Evolutionary conservation across 768 basidiomycete genomes (phyloP).

Genomic region (Pholiota conissans): DNA sequence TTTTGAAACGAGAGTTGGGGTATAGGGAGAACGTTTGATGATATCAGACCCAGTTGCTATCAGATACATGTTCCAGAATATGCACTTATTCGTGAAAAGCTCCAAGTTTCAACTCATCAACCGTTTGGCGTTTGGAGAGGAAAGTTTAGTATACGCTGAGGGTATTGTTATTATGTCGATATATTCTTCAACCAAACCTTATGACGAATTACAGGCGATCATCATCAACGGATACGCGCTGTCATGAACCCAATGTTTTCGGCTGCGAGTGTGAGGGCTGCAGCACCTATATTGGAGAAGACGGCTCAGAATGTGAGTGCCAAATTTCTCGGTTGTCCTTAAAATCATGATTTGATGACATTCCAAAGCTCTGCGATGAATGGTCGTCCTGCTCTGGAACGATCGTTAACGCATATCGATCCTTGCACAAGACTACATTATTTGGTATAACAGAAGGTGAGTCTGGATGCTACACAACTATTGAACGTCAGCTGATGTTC

Average conservation of each 20-base stretch:
- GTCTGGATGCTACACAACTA: too few relatives aligned
- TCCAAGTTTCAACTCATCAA: conserved; percentile 1
- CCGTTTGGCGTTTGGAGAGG: neutral
- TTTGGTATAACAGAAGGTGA: conserved; percentile 2
- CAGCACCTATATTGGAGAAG: conserved; percentile 38
- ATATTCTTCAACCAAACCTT: too few relatives aligned
- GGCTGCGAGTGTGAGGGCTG: conserved; percentile 38
- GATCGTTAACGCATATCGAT: neutral
- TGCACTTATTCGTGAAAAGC: neutral
- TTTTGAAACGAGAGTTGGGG: neutral
- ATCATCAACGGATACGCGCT: conserved; percentile 47
- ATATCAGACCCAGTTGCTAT: conserved; percentile 1
- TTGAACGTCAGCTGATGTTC: neutral
- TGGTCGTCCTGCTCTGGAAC: neutral
- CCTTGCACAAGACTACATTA: conserved; percentile 3
- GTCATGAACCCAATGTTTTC: conserved; percentile 49
- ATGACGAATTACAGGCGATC: conserved; percentile 19
- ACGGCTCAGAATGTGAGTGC: neutral
- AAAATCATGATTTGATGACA: neutral
- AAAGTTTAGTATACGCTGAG: neutral
- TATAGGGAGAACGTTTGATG: conserved; percentile 3
- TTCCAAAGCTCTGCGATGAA: conserved; percentile 10
- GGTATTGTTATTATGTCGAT: neutral
- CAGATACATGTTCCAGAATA: neutral
- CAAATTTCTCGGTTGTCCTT: neutral